Conservation (phyloP, 2,329 filamentous ascomycete species). For the Nemania sp. region DNA sequence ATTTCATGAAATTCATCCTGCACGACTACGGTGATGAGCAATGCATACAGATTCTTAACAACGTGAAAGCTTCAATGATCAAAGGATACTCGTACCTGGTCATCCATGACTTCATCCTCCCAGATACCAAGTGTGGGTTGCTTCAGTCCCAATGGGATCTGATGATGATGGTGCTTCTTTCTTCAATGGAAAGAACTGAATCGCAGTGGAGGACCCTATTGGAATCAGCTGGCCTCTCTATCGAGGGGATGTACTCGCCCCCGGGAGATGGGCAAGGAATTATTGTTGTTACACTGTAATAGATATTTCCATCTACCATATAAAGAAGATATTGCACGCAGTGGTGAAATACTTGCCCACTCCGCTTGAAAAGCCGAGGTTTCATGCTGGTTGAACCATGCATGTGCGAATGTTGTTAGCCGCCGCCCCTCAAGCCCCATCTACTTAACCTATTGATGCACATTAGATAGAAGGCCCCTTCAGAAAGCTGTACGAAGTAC, state of each 20-base stretch:
- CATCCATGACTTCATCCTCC: slow-evolving; percentile 25
- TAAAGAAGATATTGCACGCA: too few species aligned
- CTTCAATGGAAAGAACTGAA: slow-evolving; percentile 20
- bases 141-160: slow-evolving; percentile 22
- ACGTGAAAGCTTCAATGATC: slow-evolving; percentile 22
- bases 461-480: too few species aligned
- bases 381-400: too few species aligned
- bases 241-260: slow-evolving; percentile 18
- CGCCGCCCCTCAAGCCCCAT: too few species aligned
- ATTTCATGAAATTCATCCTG: slow-evolving; percentile 27
- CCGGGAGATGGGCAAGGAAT: slow-evolving; percentile 13
- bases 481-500: too few species aligned
- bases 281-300: slow-evolving; percentile 8
- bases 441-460: too few species aligned
- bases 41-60: slow-evolving; percentile 17
- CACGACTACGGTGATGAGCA: slow-evolving; percentile 21
- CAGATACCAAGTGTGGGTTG: slow-evolving; percentile 10
- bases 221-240: slow-evolving; percentile 11
- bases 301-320: too few species aligned
- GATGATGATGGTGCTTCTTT: slow-evolving; percentile 17
- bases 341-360: too few species aligned
- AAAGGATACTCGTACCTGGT: slow-evolving; percentile 25
- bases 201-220: slow-evolving; percentile 17
- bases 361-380: too few species aligned
- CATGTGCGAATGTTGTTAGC: too few species aligned